Evolutionary conservation across 208 protist species (phyloP), one percentile per base, ranked within the genome.

Genomic region (Plasmodiophora brassicae): DNA sequence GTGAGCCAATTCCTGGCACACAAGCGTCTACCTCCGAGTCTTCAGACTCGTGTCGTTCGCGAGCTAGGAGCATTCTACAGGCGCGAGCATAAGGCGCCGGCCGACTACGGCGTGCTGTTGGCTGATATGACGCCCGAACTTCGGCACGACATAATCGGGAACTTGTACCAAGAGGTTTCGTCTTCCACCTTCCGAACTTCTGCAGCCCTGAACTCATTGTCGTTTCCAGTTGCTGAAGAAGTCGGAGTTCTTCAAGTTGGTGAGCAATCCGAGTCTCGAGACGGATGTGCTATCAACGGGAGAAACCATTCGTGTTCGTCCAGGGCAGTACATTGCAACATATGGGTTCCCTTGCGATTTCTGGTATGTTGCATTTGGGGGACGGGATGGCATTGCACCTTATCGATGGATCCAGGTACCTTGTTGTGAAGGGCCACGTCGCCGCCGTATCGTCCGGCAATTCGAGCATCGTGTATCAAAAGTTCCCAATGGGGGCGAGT

Each of bases 1-100:
- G 65, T 78, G 32, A 78, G 65, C 65, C 32, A 14, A 36, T 78
- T 78, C 5, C 5, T 78, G 32, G 41, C 10, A n/a, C 32, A 78
- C 20, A 78, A 78, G 65, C 65, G 65, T 8, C 41, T 78, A 38
- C 65, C 65, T 36, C 65, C 65, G 14, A 78, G 41, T 14, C n/a
- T 78, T 5, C 65, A 78, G n/a, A 38, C 65, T 5, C n/a, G 65
- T 78, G 65, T 78, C 10, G 65, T 78, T 78, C 5, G 65, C 32
- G 65, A 78, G n/a, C 32, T 78, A 38, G 65, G 65, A 5, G 65
- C 65, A 32, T 78, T 78, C 65, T 78, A 78, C n/a, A 5, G 65
- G 5, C 5, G 41, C 10, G 14, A 78, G 14, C 65, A 38, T 8
- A n/a, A 78, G n/a, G n/a, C n/a, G 10, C 5, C 14, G 41, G n/a